Evolutionary conservation across 2,329 filamentous ascomycete species (phyloP).

Genomic region (Epichloe bromicola): DNA sequence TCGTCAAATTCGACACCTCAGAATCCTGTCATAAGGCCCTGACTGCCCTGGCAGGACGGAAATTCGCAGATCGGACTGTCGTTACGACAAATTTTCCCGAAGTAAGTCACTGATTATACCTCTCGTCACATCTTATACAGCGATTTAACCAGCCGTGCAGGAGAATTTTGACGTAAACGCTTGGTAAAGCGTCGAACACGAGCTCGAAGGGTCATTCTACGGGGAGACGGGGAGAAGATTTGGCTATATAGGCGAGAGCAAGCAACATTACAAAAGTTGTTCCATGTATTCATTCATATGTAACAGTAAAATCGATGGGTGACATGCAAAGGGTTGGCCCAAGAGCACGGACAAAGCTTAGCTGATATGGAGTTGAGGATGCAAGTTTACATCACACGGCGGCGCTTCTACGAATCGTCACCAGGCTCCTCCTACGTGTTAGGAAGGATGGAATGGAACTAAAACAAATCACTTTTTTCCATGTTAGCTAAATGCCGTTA

Average conservation of each 20-base stretch:
- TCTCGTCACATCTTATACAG: neutral
- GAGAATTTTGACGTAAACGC: conserved; percentile 91
- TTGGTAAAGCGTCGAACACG: conserved; percentile 45
- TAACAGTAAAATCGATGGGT: conserved; percentile 7
- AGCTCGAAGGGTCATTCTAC: neutral
- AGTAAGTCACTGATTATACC: conserved; percentile 32
- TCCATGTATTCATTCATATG: conserved; percentile 6
- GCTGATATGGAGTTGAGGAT: conserved; percentile 1
- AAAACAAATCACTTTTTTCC: conserved; percentile 2
- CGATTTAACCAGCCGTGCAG: conserved; percentile 31
- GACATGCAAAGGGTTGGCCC: neutral
- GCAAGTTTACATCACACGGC: neutral
- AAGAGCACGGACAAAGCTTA: neutral
- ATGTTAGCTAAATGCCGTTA: conserved; percentile 2
- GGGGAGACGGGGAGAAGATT: neutral
- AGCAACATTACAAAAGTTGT: conserved; percentile 1
- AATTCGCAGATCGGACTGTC: conserved; percentile 92
- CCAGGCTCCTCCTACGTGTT: neutral
- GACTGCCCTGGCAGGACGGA: conserved; percentile 79
- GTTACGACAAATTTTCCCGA: conserved; percentile 95
- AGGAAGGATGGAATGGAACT: neutral
- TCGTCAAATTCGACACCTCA: conserved; percentile 74
- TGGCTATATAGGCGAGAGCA: conserved; percentile 6
- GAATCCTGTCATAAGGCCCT: conserved; percentile 76
- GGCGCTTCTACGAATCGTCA: neutral